Evolutionary conservation across 352 stramenopile species (phyloP).

Genomic region (Phytophthora cryptogea): DNA sequence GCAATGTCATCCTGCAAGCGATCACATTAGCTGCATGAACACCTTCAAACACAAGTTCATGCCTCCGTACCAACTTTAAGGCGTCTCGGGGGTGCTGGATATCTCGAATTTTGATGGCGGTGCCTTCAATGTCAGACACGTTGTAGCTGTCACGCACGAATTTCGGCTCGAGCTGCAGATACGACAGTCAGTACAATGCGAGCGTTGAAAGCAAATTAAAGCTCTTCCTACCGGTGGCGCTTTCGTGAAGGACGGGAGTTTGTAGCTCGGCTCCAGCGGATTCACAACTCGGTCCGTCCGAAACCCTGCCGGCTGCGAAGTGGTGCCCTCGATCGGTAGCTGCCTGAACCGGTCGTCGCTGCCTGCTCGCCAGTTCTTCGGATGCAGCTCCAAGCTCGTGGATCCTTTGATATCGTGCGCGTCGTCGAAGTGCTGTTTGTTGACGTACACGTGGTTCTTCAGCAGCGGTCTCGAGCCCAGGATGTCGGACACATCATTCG

Average conservation of each 20-base stretch:
- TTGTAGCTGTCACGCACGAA: slow-evolving; percentile 82
- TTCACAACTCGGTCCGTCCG: slow-evolving; percentile 69
- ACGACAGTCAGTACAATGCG: background rate
- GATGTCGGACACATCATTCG: slow-evolving; percentile 78
- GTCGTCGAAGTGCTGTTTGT: slow-evolving; percentile 76
- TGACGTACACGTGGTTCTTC: slow-evolving; percentile 63
- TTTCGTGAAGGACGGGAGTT: slow-evolving; percentile 51
- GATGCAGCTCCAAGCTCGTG: slow-evolving; percentile 64
- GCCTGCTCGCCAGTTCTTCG: slow-evolving; percentile 46
- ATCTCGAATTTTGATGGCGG: slow-evolving; percentile 45
- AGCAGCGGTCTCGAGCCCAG: slow-evolving; percentile 48
- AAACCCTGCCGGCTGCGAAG: slow-evolving; percentile 53
- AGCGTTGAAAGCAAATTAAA: background rate
- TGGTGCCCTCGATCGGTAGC: slow-evolving; percentile 67
- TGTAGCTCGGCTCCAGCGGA: slow-evolving; percentile 66
- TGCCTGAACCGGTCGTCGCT: slow-evolving; percentile 71
- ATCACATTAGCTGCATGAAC: background rate
- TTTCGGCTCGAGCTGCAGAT: slow-evolving; percentile 44
- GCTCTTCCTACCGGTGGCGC: slow-evolving; percentile 36
- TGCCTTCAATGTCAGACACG: slow-evolving; percentile 74
- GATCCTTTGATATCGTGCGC: slow-evolving; percentile 64
- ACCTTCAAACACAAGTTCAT: background rate
- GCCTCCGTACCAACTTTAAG: slow-evolving; percentile 41
- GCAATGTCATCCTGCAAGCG: slow-evolving; percentile 55
- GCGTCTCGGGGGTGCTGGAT: slow-evolving; percentile 53